Base-by-base conservation (phyloP, 805 yeast genomes). In the Ogataea naganishii region DNA sequence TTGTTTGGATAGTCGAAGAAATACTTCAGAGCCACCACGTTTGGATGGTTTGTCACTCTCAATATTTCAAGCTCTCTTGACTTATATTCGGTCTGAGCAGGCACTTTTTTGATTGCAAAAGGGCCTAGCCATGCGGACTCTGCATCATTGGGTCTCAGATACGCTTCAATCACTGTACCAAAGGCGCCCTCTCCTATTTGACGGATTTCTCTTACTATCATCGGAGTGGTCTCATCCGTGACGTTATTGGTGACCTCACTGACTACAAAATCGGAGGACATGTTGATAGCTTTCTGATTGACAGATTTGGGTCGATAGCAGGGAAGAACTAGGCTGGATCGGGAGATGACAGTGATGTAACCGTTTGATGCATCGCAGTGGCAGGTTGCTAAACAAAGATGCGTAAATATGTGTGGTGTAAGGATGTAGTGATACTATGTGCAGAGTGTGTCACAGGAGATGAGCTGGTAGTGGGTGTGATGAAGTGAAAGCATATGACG, bases 121-220 rank as follows among this genome's bases (percentile, higher is more conserved):
- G 94, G 94, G 1, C 94, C 94, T 23, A 75, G 57, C 82, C 84
- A 76, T 19, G 52, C 53, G 26, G 44, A 50, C 24, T 21, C 35
- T 26, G 23, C 6, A 26, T 17, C 20, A 11, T 7, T 13, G 7
- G 20, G 16, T 36, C 39, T 46, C 43, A 51, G 58, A 39, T 72
- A 71, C 1, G 92, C 89, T 48, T 80, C 86, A 10, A 79, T 77
- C 7, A 82, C 94, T 3, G 84, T 80, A 22, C 94, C 94, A 47
- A 82, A 82, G 5, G 92, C 92, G 24, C 94, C 94, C 53, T 81
- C 84, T 8, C 94, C 94, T 30, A 82, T 79, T 45, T 75, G 72
- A 35, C 76, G 75, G 48, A 76, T 73, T 46, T 82, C 89, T 40
- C 67, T 72, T 14, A 82, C 69, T 20, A 73, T 58, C 89, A 81